A percentile compares a stretch with the other conserved stretches of the same genome.
phyloP scores from a whole-genome alignment of 2,329 filamentous ascomycete genomes.

The Trematosphaeria pertusa region DNA sequence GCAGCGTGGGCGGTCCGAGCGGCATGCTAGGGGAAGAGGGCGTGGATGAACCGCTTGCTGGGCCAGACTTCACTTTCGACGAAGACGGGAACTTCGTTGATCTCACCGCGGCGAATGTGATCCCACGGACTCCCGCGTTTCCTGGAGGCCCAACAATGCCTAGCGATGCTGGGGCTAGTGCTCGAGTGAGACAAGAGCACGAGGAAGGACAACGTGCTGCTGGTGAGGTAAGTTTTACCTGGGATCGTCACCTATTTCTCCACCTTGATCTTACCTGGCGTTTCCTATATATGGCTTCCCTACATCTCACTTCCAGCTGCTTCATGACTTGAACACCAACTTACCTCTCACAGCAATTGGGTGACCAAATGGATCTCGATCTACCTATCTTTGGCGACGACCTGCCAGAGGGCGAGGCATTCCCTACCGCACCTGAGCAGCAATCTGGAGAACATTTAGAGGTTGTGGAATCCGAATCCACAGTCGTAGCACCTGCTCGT shows the following conservation, averaged over 20 bases:
- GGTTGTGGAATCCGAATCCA: conserved; percentile 43
- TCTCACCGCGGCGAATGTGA: conserved; percentile 30
- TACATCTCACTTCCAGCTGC: neutral
- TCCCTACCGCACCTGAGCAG: conserved; percentile 23
- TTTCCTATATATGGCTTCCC: neutral
- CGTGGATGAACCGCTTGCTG: conserved; percentile 49
- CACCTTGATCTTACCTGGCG: conserved; percentile 5
- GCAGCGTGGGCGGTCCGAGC: conserved; percentile 35
- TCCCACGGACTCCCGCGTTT: conserved; percentile 22
- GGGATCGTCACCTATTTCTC: conserved; percentile 9
- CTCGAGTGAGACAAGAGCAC: conserved; percentile 52
- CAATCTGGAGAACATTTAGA: conserved; percentile 23
- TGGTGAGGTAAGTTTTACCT: conserved; percentile 45
- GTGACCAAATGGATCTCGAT: conserved; percentile 37
- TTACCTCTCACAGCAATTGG: conserved; percentile 28
- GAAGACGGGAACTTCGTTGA: conserved; percentile 67
- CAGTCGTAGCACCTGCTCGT: conserved; percentile 50
- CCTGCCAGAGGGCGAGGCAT: conserved; percentile 38
- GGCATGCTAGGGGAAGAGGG: conserved; percentile 48
- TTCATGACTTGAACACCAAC: conserved; percentile 19
- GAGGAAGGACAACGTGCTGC: conserved; percentile 46
- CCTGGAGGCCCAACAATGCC: conserved; percentile 20
- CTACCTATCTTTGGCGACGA: conserved; percentile 44
- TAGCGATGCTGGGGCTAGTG: conserved; percentile 47
- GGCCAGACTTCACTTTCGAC: conserved; percentile 68